phyloP scores from a whole-genome alignment of 345 rosid genomes.

The Pugionium cornutum region DNA sequence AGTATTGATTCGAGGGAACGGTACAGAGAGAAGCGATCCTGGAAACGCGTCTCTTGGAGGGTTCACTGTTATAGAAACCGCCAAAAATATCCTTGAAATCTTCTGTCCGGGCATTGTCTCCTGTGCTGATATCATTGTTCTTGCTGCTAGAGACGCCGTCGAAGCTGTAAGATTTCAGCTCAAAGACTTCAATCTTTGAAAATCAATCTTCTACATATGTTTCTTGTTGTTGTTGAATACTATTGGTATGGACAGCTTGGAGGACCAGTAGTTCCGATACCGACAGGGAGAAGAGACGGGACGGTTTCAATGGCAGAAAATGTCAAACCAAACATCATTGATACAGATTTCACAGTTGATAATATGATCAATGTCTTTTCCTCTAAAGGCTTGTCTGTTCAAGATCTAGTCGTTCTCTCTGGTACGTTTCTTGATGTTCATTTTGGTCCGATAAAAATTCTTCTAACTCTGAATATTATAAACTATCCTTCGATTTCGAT shows the following conservation, averaged over 20 bases:
- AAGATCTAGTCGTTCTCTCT: slow-evolving; percentile 68
- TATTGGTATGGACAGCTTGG: slow-evolving; percentile 49
- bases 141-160: slow-evolving; percentile 83
- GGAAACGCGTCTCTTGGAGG: slow-evolving; percentile 80
- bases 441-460: no score
- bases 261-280: slow-evolving; percentile 61
- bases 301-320: slow-evolving; percentile 50
- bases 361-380: slow-evolving; percentile 60
- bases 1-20: slow-evolving; percentile 75
- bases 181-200: background rate
- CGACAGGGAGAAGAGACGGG: slow-evolving; percentile 77
- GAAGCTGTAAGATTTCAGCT: slow-evolving; percentile 48
- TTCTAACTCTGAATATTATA: no score
- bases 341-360: slow-evolving; percentile 67
- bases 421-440: slow-evolving; percentile 46
- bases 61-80: slow-evolving; percentile 62
- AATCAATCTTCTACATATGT: background rate
- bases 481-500: background rate
- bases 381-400: slow-evolving; percentile 67
- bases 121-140: slow-evolving; percentile 68
- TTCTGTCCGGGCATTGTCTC: slow-evolving; percentile 71
- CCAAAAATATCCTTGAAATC: slow-evolving; percentile 64
- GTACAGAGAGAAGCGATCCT: slow-evolving; percentile 78
- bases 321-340: slow-evolving; percentile 70
- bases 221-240: background rate